These are phyloP conservation scores for Ilyonectria sp. DNA, from an alignment of 2,329 filamentous ascomycete species.

Conservation along the genomic window DNA sequence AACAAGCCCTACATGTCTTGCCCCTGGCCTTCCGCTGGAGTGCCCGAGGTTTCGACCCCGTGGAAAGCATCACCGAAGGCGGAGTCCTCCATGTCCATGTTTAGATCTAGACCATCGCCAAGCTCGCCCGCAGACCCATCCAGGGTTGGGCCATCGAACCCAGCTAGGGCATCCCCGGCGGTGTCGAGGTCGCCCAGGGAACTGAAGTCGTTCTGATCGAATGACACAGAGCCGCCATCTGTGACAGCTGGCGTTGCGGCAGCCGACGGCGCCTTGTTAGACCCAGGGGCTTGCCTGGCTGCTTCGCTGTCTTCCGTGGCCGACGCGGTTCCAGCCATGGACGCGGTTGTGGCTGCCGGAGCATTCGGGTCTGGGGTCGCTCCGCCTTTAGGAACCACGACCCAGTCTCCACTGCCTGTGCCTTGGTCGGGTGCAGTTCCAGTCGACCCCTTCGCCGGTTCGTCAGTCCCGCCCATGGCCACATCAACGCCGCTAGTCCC, in stretches of 20 bases:
- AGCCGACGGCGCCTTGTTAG: constrained; percentile 39
- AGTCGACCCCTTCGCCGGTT: constrained; percentile 52
- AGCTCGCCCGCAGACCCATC: constrained; percentile 62
- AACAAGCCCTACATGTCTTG: constrained; percentile 51
- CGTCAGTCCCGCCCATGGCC: constrained; percentile 69
- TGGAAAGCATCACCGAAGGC: constrained; percentile 90
- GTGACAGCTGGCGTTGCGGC: constrained; percentile 50
- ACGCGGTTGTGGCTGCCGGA: constrained; percentile 32
- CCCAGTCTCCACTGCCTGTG: constrained; percentile 77
- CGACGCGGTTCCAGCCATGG: constrained; percentile 47
- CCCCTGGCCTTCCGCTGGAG: constrained; percentile 53
- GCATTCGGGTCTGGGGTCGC: constrained; percentile 57
- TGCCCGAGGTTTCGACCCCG: constrained; percentile 64
- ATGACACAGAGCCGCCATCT: constrained; percentile 60
- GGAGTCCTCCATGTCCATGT: constrained; percentile 82
- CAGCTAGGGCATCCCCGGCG: constrained; percentile 79
- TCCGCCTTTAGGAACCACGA: constrained; percentile 78
- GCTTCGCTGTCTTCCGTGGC: constrained; percentile 39
- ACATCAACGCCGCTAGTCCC: constrained; percentile 52
- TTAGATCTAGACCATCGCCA: constrained; percentile 71
- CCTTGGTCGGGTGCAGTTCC: constrained; percentile 64
- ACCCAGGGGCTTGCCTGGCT: constrained; percentile 37
- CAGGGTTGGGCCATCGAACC: constrained; percentile 73
- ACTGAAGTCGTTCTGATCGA: constrained; percentile 73
- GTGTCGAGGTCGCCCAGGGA: constrained; percentile 78